These are phyloP conservation scores for Leishmania gerbilli DNA, from an alignment of 208 protist species.

Conservation along the genomic window DNA sequence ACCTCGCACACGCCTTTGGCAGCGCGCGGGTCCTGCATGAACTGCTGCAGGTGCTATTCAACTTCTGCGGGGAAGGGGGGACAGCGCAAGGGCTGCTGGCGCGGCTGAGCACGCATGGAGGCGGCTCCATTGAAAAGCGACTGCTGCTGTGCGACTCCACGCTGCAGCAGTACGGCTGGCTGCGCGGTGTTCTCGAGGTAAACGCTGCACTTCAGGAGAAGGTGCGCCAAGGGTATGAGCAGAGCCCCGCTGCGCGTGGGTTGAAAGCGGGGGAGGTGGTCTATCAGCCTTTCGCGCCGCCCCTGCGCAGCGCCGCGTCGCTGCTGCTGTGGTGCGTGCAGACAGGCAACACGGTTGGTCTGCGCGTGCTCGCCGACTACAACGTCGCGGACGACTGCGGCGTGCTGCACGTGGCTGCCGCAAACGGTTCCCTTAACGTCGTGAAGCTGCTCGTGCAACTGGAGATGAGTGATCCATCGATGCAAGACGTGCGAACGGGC, in stretches of 20 bases:
- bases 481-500: constrained; percentile 27
- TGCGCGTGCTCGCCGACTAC: constrained; percentile 78
- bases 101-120: constrained; percentile 12
- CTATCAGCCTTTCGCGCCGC: constrained; percentile 23
- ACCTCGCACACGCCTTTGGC: constrained; percentile 73
- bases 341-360: constrained; percentile 61
- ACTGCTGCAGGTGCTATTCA: constrained; percentile 43
- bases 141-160: constrained; percentile 52
- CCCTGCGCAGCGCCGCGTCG: constrained; percentile 22
- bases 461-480: constrained; percentile 61
- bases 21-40: constrained; percentile 48
- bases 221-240: constrained; percentile 26
- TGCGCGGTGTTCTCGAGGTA: constrained; percentile 50
- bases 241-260: constrained; percentile 9
- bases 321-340: constrained; percentile 75
- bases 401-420: constrained; percentile 63
- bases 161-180: constrained; percentile 69
- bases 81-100: constrained; percentile 17
- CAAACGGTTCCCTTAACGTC: constrained; percentile 47
- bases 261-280: constrained; percentile 37
- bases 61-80: constrained; percentile 8
- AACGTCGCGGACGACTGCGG: constrained; percentile 73
- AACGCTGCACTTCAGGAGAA: constrained; percentile 48
- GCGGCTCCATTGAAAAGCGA: constrained; percentile 25
- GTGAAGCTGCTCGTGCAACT: constrained; percentile 71